phyloP scores from a whole-genome alignment of 148 eudicot genomes.

The Rhododendron ferrugineum region DNA sequence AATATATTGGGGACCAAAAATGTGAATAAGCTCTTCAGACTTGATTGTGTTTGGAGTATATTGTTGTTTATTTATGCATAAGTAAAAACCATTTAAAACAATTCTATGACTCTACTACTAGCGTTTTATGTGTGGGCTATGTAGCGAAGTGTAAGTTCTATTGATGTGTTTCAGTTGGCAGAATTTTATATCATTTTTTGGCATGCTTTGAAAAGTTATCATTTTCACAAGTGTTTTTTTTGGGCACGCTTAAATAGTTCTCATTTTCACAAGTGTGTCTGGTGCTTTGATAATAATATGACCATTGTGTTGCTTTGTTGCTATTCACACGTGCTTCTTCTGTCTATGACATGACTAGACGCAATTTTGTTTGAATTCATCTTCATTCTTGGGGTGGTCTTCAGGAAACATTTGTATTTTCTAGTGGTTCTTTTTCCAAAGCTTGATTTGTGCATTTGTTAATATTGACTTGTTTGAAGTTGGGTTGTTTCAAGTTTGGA shows the following conservation, averaged over 20 bases:
- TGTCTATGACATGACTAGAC: neutral
- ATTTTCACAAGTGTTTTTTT: too few species aligned
- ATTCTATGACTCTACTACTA: neutral
- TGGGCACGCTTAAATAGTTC: neutral
- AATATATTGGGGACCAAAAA: too few species aligned
- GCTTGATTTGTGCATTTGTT: neutral
- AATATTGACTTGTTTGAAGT: neutral
- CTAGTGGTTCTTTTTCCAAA: neutral
- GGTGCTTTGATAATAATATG: neutral
- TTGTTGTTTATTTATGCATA: neutral
- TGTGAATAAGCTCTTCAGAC: too few species aligned
- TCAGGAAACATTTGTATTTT: neutral
- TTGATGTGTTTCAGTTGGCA: neutral
- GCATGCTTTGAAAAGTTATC: too few species aligned
- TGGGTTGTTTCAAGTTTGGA: neutral
- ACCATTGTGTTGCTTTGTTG: neutral
- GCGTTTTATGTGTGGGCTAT: neutral
- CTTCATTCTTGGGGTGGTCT: neutral
- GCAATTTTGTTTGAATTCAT: neutral
- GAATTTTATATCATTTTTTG: too few species aligned
- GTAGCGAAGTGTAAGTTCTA: neutral
- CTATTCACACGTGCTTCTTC: neutral
- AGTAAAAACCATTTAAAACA: too few species aligned
- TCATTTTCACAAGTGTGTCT: neutral
- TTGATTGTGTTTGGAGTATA: too few species aligned